These are phyloP conservation scores for Glarea lozoyensis DNA, from an alignment of 495 filamentous ascomycete species.

Conservation along the genomic window DNA sequence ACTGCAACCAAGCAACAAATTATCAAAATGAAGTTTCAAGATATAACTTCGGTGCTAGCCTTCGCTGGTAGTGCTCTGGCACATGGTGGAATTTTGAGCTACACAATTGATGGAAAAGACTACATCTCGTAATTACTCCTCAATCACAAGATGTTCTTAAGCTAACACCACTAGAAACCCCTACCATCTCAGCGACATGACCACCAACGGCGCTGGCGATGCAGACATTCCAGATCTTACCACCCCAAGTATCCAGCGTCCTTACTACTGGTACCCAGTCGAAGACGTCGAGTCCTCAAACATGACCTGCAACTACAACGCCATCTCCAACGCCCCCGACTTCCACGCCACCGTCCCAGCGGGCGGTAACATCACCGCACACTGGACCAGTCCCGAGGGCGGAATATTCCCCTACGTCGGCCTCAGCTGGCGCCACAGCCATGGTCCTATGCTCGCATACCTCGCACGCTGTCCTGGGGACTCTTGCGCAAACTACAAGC, in stretches of 20 bases:
- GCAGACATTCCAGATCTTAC: neutral
- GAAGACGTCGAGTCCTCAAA: neutral
- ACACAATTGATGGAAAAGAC: neutral
- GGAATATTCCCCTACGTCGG: slow-evolving; percentile 3
- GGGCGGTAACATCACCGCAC: slow-evolving; percentile 18
- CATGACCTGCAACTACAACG: slow-evolving; percentile 4
- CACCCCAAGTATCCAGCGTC: slow-evolving; percentile 3
- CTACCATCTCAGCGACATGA: neutral
- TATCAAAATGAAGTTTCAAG: neutral
- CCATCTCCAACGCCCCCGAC: neutral
- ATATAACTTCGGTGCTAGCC: neutral
- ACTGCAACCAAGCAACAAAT: no score
- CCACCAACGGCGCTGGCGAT: no score
- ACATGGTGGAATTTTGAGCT: neutral
- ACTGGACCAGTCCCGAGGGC: slow-evolving; percentile 14
- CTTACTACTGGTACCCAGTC: neutral
- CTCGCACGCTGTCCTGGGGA: slow-evolving; percentile 17
- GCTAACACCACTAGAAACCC: slow-evolving; percentile 1
- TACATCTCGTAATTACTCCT: neutral
- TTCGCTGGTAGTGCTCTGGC: neutral
- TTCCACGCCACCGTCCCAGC: slow-evolving; percentile 7
- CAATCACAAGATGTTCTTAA: neutral
- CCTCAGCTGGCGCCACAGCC: slow-evolving; percentile 17
- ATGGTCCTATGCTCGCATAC: slow-evolving; percentile 23
- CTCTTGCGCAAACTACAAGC: slow-evolving; percentile 15